Conservation (phyloP, 768 basidiomycete genomes). For the Gloeostereum incarnatum region DNA sequence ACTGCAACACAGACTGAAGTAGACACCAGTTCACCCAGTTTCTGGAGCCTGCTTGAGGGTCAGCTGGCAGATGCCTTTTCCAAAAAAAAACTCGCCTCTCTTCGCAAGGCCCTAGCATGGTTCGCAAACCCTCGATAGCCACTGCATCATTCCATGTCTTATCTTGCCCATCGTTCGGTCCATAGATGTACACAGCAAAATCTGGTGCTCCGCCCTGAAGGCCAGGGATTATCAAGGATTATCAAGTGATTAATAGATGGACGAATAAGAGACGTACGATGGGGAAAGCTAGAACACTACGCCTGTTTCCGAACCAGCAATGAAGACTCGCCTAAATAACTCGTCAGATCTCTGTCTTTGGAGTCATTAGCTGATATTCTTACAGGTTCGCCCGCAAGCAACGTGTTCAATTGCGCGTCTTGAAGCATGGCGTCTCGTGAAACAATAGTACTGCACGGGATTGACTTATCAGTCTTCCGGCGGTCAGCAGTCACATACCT, state of each 20-base stretch:
- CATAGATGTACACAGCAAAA: conserved; percentile 20
- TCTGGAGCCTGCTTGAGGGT: conserved; percentile 19
- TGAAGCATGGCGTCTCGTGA: conserved; percentile 26
- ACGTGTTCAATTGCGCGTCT: conserved; percentile 26
- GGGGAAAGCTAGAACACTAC: conserved; percentile 19
- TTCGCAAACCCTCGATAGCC: conserved; percentile 20
- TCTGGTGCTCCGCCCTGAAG: conserved; percentile 26
- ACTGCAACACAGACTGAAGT: conserved; percentile 26
- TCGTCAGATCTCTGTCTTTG: not conserved
- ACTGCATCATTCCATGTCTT: conserved; percentile 19
- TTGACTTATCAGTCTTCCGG: not conserved
- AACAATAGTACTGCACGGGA: conserved; percentile 26
- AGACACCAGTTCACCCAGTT: conserved; percentile 24
- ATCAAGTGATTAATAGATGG: not conserved
- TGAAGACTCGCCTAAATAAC: conserved; percentile 18
- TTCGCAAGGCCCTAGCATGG: conserved; percentile 20
- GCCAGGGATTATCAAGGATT: too few relatives aligned
- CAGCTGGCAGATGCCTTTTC: not conserved
- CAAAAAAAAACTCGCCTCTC: conserved; percentile 19
- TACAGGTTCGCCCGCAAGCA: conserved; percentile 19
- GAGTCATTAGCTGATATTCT: conserved; percentile 2
- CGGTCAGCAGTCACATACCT: conserved; percentile 20
- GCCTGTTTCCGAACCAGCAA: conserved; percentile 25
- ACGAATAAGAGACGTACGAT: conserved; percentile 13
- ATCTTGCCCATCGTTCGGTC: conserved; percentile 18